Evolutionary conservation across 73 alveolate species (phyloP), one percentile per base, ranked within the genome.

Genomic region (Paramecium sonneborni): DNA sequence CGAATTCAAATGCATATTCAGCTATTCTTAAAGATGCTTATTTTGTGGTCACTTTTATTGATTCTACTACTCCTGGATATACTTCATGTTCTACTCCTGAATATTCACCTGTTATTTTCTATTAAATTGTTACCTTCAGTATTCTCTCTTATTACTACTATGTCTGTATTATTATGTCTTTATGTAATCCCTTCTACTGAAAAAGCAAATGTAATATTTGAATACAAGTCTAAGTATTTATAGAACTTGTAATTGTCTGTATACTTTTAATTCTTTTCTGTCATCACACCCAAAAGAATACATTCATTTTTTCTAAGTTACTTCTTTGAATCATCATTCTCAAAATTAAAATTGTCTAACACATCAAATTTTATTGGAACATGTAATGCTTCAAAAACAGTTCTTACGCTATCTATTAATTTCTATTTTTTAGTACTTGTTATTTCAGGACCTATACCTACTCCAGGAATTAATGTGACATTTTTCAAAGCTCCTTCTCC

Each of bases 81-180:
- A 95, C 96, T 91, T 95, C 97, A 46, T 95, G 97, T 87, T 95
- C 97, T 43, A 95, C 92, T 23, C 96, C 95, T 26, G 96, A 68
- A 86, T 93, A 95, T 86, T 95, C 97, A 58, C 97, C 97, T 76
- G 85, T 79, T 2, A 56, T 21, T 46, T 18, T 11, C 1, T n/a
- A 5, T 2, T 44, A 41, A 41, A 14, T 41, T n/a, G 18, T 52
- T 79, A 79, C 90, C 94, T 88, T 88, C 94, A 26, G 91, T 88
- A 37, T 95, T 95, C 85, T 95, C 97, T 93, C 97, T 93, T 48
- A 95, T 93, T 20, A 95, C 94, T 0, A 93, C 96, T 41, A 95
- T 92, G 86, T 95, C 95, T 11, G 94, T 48, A 69, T 95, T 85
- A 20, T 93, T 23, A 58, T 95, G 97, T 43, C 96, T 90, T 48